These are phyloP conservation scores for Talaromyces sp. DNA, from an alignment of 2,329 filamentous ascomycete species.

Conservation along the genomic window DNA sequence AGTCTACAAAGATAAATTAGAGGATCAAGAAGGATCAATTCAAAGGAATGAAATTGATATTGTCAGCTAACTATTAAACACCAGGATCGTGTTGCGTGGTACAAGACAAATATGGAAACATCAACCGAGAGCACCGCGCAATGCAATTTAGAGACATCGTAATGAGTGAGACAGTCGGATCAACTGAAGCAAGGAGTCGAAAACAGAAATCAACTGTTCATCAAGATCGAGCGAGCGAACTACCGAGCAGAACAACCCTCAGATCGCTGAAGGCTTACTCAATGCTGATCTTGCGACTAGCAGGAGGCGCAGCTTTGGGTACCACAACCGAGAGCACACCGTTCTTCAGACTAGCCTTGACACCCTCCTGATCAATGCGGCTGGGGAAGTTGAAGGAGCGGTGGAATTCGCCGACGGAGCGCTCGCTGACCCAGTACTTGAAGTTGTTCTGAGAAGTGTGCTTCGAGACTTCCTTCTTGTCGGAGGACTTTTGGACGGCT, in stretches of 20 bases:
- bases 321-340: slow-evolving; percentile 53
- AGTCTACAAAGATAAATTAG: neutral
- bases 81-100: neutral
- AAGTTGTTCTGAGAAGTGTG: slow-evolving; percentile 14
- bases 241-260: neutral
- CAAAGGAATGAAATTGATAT: neutral
- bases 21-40: neutral
- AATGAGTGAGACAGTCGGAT: neutral
- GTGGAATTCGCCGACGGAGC: slow-evolving; percentile 54
- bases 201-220: neutral
- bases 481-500: slow-evolving; percentile 26
- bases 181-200: neutral
- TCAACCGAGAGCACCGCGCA: slow-evolving; percentile 3
- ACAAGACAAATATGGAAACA: neutral
- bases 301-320: slow-evolving; percentile 50
- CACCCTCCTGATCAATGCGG: slow-evolving; percentile 53
- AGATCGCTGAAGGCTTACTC: slow-evolving; percentile 27
- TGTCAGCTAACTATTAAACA: slow-evolving; percentile 1
- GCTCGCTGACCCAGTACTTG: slow-evolving; percentile 56
- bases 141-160: neutral
- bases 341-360: slow-evolving; percentile 56
- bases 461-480: slow-evolving; percentile 21
- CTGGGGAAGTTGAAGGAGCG: slow-evolving; percentile 55
- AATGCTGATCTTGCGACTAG: slow-evolving; percentile 50
- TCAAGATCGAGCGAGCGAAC: neutral